Evolutionary conservation across 495 filamentous ascomycete genomes (phyloP), one percentile per base, ranked within the genome.

Genomic region (Pyrenopolyporus hunteri): DNA sequence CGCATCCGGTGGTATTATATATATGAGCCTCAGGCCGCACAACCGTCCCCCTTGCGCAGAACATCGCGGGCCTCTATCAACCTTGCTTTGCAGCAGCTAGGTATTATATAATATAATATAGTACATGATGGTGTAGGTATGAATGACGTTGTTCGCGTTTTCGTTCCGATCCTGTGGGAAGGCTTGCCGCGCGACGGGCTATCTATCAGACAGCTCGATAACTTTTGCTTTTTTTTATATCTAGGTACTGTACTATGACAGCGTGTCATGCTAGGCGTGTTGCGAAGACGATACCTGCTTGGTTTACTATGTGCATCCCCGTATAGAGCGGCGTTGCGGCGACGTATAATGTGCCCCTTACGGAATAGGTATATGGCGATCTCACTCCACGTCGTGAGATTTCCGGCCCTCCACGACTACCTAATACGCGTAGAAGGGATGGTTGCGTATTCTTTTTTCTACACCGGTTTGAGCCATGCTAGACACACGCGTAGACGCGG

Each of bases 111-210:
- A n/a, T n/a, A n/a, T n/a, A n/a, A n/a, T n/a, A n/a, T n/a, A n/a
- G n/a, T n/a, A n/a, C n/a, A n/a, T n/a, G n/a, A n/a, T n/a, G n/a
- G n/a, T n/a, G n/a, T n/a, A n/a, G n/a, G n/a, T n/a, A n/a, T 25
- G 42, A 16, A 32, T 59, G 50, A 31, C 45, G 37, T 40, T 42
- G 7, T 48, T 51, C 45, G 47, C 57, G 33, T 63, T 61, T 56
- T 66, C 63, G 58, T 63, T 22, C 58, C 63, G 53, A 58, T 63
- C 53, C 58, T 63, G 64, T 63, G 56, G 53, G 64, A 40, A 58
- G 64, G 64, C 64, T 67, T 53, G 64, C 58, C 28, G 53, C 63
- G 44, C 52, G 29, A 37, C 32, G 17, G 26, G 9, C 14, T 9
- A 19, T 35, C 9, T 19, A 43, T n/a, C n/a, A 50, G 28, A 50